phyloP scores from a whole-genome alignment of 148 eudicot genomes.

The Spergularia marina region DNA sequence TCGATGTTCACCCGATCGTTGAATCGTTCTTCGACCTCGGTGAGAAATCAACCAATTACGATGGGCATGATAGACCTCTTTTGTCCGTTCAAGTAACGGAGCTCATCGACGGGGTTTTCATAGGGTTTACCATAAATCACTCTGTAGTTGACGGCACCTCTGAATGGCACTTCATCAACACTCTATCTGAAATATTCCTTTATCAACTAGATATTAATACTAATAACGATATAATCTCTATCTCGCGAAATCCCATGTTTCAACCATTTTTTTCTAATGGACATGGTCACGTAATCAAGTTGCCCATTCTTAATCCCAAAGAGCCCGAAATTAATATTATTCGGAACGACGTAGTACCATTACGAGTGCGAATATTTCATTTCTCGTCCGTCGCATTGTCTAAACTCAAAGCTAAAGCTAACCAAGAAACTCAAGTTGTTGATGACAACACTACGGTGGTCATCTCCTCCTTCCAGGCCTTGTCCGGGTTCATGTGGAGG shows the following conservation, averaged over 20 bases:
- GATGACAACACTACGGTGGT: neutral
- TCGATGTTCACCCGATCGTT: too few species aligned
- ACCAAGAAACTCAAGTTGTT: constrained; percentile 10
- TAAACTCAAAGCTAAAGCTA: constrained; percentile 21
- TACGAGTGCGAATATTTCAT: constrained; percentile 18
- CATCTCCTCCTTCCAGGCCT: constrained; percentile 55
- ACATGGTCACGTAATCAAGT: neutral
- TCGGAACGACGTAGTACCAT: neutral
- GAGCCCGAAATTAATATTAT: constrained; percentile 1
- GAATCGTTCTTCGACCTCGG: too few species aligned
- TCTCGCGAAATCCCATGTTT: neutral
- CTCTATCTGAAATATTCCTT: constrained; percentile 11
- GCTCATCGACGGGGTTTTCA: constrained; percentile 32
- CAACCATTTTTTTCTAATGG: neutral
- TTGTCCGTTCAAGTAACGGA: constrained; percentile 49
- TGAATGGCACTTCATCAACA: constrained; percentile 6
- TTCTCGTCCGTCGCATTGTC: constrained; percentile 4
- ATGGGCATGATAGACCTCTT: constrained; percentile 17
- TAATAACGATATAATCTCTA: neutral
- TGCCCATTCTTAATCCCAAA: constrained; percentile 9
- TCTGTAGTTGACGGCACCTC: constrained; percentile 11
- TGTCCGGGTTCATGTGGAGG: constrained; percentile 40
- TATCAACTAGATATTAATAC: neutral
- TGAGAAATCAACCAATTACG: too few species aligned
- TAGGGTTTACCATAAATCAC: constrained; percentile 4